These are phyloP conservation scores for Parasitella parasitica DNA, from an alignment of 371 early-diverging fungal species.

Conservation along the genomic window DNA sequence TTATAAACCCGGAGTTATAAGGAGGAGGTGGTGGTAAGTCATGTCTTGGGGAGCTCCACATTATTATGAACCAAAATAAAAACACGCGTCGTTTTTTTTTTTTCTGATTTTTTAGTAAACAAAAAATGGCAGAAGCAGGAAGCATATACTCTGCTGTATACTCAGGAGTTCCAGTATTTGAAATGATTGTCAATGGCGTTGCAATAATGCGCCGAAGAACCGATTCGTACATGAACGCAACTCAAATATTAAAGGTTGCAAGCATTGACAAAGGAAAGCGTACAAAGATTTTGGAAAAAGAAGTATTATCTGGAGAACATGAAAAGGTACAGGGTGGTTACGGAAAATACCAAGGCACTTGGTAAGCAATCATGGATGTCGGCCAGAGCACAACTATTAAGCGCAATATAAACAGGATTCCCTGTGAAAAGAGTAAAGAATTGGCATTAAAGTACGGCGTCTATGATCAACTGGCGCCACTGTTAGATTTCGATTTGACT, in stretches of 20 bases:
- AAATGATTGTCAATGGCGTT: conserved; percentile 77
- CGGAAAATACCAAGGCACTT: conserved; percentile 97
- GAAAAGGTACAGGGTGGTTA: conserved; percentile 98
- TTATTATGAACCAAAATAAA: neutral
- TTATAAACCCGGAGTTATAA: too few species aligned
- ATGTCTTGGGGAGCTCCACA: neutral
- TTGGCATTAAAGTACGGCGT: conserved; percentile 75
- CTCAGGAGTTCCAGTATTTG: conserved; percentile 84
- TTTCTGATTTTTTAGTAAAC: neutral
- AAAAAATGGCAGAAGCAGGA: conserved; percentile 16
- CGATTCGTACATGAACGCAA: conserved; percentile 93
- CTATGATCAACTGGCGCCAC: conserved; percentile 52
- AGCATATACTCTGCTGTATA: conserved; percentile 74
- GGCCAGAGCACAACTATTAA: too few species aligned
- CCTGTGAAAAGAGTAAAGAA: conserved; percentile 71
- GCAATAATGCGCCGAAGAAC: conserved; percentile 90
- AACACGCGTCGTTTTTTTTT: neutral
- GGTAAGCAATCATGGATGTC: conserved; percentile 47
- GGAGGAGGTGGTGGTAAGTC: too few species aligned
- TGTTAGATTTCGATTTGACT: conserved; percentile 63
- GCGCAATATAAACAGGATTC: conserved; percentile 81
- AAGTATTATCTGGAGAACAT: conserved; percentile 79
- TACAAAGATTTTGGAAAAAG: conserved; percentile 91
- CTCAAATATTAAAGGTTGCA: conserved; percentile 97
- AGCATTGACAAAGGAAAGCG: conserved; percentile 90